Conservation (phyloP, 139 green algal genomes). For the Pseudopediastrum boryanum region DNA sequence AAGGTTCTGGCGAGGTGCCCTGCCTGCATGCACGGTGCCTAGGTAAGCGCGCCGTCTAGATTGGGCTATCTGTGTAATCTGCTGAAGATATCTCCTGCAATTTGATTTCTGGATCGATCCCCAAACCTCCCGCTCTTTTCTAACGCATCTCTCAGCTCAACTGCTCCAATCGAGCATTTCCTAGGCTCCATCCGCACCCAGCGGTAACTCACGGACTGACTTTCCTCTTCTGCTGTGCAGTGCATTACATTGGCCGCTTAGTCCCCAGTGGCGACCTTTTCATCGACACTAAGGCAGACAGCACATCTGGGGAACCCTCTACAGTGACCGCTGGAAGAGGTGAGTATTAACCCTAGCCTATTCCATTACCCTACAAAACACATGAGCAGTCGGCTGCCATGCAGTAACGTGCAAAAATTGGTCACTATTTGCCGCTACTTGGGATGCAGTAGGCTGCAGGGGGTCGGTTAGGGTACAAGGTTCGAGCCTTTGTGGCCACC, state of each 20-base stretch:
- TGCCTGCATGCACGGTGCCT: slow-evolving; percentile 65
- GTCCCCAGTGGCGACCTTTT: slow-evolving; percentile 54
- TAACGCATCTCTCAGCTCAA: background rate
- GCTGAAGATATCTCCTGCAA: background rate
- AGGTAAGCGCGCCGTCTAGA: slow-evolving; percentile 32
- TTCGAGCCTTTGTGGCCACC: too few species aligned
- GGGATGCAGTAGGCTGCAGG: too few species aligned
- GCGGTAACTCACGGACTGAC: too few species aligned
- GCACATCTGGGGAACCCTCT: slow-evolving; percentile 41
- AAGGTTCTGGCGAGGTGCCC: slow-evolving; percentile 49
- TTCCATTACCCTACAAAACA: background rate
- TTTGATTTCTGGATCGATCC: too few species aligned
- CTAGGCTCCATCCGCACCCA: background rate
- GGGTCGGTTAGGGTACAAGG: too few species aligned
- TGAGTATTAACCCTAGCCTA: slow-evolving; percentile 26
- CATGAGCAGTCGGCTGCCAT: background rate
- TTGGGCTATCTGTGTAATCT: background rate
- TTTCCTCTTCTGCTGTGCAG: too few species aligned
- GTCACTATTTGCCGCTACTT: too few species aligned
- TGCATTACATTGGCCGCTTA: slow-evolving; percentile 70
- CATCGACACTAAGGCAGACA: slow-evolving; percentile 67
- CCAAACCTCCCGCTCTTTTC: too few species aligned
- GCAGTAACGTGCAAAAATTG: too few species aligned
- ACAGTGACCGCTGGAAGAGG: slow-evolving; percentile 70
- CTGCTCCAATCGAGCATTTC: background rate